A percentile compares a stretch with the other conserved stretches of the same genome.
Evolutionary conservation across 2,329 filamentous ascomycete genomes (phyloP).

Genomic region (Pseudogymnoascus sp.): DNA sequence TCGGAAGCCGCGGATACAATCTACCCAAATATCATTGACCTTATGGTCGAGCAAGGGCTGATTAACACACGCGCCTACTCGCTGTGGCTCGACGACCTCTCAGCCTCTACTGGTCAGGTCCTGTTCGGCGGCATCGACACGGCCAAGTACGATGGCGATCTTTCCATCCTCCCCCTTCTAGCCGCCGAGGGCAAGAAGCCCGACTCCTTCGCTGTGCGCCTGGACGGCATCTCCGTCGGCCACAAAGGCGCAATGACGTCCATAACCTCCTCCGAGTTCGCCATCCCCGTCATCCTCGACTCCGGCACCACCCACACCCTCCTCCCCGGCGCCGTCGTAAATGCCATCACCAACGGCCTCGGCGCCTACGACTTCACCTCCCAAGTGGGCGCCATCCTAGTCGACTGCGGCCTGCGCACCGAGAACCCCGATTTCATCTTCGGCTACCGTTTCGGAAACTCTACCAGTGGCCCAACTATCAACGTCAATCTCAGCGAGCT

Average conservation of each 20-base stretch:
- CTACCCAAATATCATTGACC: conserved; percentile 56
- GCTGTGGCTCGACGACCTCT: conserved; percentile 51
- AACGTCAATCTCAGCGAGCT: conserved; percentile 47
- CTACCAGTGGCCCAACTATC: conserved; percentile 38
- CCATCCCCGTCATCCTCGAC: conserved; percentile 57
- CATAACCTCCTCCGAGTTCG: conserved; percentile 24
- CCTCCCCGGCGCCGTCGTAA: conserved; percentile 53
- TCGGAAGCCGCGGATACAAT: conserved; percentile 23
- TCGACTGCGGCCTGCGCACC: conserved; percentile 36
- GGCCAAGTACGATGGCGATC: conserved; percentile 58
- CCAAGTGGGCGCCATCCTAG: conserved; percentile 31
- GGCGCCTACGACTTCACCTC: conserved; percentile 42
- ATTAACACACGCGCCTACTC: conserved; percentile 62
- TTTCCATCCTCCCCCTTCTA: conserved; percentile 51
- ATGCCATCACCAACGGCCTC: conserved; percentile 46
- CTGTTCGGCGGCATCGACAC: conserved; percentile 78
- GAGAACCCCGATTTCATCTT: conserved; percentile 36
- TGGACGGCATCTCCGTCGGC: conserved; percentile 34
- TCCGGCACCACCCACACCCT: conserved; percentile 68
- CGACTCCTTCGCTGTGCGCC: conserved; percentile 35
- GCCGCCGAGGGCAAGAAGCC: conserved; percentile 38
- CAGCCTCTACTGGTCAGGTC: conserved; percentile 60
- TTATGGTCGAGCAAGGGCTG: conserved; percentile 52
- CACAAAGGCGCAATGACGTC: conserved; percentile 38
- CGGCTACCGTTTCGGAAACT: conserved; percentile 46